A percentile compares a stretch with the other conserved stretches of the same genome.
Conservation (phyloP, 176 grass and related monocot genomes). For the Echinochloa phyllopogon region DNA sequence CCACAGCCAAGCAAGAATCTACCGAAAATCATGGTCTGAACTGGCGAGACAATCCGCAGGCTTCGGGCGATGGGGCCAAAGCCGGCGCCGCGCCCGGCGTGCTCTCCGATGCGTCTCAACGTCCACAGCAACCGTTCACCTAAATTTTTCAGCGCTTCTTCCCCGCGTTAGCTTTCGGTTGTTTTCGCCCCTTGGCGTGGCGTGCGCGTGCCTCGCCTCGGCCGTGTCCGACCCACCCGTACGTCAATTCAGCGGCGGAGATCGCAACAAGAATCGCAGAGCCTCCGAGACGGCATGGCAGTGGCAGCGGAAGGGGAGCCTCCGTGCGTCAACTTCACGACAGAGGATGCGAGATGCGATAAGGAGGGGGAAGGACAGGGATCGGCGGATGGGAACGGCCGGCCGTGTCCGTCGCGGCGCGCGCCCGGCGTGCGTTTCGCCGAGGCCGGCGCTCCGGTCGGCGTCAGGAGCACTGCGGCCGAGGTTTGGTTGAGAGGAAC, state of each 20-base stretch:
- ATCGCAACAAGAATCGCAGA: neutral
- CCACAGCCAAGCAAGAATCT: neutral
- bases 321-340: neutral
- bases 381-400: slow-evolving; percentile 7
- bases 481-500: slow-evolving; percentile 40
- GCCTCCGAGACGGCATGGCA: slow-evolving; percentile 4
- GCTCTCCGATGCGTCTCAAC: neutral
- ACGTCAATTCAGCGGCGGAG: slow-evolving; percentile 16
- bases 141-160: neutral
- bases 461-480: neutral
- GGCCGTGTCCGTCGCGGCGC: neutral
- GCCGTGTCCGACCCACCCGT: neutral
- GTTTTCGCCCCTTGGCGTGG: slow-evolving; percentile 9
- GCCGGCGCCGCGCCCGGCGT: neutral
- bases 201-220: neutral
- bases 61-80: neutral
- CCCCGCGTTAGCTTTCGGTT: neutral
- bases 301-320: neutral
- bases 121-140: slow-evolving; percentile 34
- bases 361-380: neutral
- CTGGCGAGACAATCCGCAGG: neutral
- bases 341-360: neutral
- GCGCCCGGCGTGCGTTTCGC: neutral
- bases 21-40: neutral
- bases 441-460: neutral